A percentile compares a stretch with the other conserved stretches of the same genome.
Evolutionary conservation across 495 filamentous ascomycete species (phyloP).

Genomic region (Aspergillus diversus): DNA sequence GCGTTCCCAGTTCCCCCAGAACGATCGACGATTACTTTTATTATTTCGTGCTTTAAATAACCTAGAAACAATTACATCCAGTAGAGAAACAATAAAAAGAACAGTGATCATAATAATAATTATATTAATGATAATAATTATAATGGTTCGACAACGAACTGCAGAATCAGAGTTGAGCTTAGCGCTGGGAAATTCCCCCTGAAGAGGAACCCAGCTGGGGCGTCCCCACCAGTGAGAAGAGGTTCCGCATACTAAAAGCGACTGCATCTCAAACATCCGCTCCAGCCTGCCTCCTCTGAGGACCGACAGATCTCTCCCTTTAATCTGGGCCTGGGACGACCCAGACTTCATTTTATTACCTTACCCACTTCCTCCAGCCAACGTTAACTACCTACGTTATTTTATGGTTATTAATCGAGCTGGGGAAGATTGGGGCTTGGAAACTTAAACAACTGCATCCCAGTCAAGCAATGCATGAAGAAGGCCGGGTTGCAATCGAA

Average conservation of each 20-base stretch:
- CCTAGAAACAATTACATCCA: too few species aligned
- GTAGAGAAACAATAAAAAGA: background rate
- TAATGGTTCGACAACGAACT: background rate
- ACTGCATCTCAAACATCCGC: background rate
- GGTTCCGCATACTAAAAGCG: background rate
- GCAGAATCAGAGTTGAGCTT: background rate
- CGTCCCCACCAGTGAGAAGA: background rate
- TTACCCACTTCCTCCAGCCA: background rate
- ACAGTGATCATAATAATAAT: background rate
- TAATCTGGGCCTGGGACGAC: background rate
- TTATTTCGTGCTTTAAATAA: too few species aligned
- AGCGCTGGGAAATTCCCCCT: slow-evolving; percentile 2
- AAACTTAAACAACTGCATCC: too few species aligned
- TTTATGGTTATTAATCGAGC: background rate
- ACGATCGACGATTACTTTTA: too few species aligned
- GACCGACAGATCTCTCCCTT: background rate
- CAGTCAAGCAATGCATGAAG: background rate
- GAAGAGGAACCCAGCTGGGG: background rate
- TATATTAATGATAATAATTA: background rate
- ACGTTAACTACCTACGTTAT: background rate
- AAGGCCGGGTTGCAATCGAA: too few species aligned
- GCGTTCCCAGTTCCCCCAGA: too few species aligned
- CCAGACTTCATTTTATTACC: slow-evolving; percentile 1
- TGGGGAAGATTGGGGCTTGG: too few species aligned
- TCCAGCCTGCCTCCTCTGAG: background rate